Evolutionary conservation across 441 rosid species (phyloP), one percentile per base, ranked within the genome.

Genomic region (Croton setiger): DNA sequence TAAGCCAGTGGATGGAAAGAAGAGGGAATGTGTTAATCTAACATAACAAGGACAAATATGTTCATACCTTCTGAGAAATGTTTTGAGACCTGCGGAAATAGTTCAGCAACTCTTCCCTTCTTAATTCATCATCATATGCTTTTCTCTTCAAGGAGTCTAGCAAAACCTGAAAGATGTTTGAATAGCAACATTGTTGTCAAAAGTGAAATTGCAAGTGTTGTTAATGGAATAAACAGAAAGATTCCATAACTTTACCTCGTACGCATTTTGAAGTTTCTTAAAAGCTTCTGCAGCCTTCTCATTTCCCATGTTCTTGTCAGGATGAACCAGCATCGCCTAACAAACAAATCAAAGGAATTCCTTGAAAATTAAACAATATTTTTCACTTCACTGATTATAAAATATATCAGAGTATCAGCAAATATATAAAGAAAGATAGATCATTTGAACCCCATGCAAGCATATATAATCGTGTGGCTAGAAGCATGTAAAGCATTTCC

Each of bases 261-360:
- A 95, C 4, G 96, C 98, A 81, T 92, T 95, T 73, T 95, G 99
- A 85, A 92, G 98, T 70, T 88, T 95, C 82, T 95, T 95, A 81
- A 95, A 95, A 56, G 99, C 98, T 82, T 95, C 98, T 66, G 86
- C 98, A 64, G 98, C 99, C 81, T 84, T 92, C 79, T 92, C 98
- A 75, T 92, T 89, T 61, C 99, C 98, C 93, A 87, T 93, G 66
- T 95, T 95, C 83, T 95, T 90, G 77, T 95, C 99, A n/a, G 99
- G 99, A 86, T 95, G 99, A 74, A 95, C 98, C 79, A 90, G 77
- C 96, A 92, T 95, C 48, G 98, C 98, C 98, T 95, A 75, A 69
- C 18, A 72, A 80, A 33, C 37, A 52, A n/a, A 49, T 18, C 51
- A 49, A 37, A 66, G 54, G n/a, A 20, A 64, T 39, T 1, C 20